Evolutionary conservation across 1,139 yeast species (phyloP), one percentile per base, ranked within the genome.

Genomic region (Blastobotrys indianensis): DNA sequence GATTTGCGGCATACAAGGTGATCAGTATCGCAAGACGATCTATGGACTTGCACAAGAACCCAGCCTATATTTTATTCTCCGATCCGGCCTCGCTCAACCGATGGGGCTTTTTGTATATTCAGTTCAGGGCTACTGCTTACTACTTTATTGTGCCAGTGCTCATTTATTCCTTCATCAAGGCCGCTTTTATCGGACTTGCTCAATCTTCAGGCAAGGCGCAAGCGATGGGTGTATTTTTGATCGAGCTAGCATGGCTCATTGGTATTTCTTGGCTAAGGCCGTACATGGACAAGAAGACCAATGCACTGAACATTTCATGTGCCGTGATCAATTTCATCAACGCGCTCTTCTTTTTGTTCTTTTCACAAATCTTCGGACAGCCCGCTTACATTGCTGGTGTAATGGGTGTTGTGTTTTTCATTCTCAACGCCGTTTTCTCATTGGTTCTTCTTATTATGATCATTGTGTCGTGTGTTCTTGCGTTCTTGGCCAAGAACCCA

Each of bases 231-330:
- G 75, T 90, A 8, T 85, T 90, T 60, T 77, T 73, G 12, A 72
- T 86, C 53, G 98, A 92, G 64, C 69, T 90, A 51, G 56, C 75
- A 16, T 87, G 82, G 65, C 77, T 85, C 54, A 74, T 75, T 30
- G 71, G 72, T 1, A 59, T 88, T 32, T 81, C 90, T 59, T 75
- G 78, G 74, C 70, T 76, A 51, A 79, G 92, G 65, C 98, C 98
- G 4, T 92, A 78, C 64, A 81, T 94, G 92, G 97, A 92, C 69
- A 88, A 84, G 67, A 77, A 94, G 67, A 90, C 97, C 23, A 92
- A 94, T 62, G 82, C 80, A 28, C 85, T 90, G 75, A 92, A 90
- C 67, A 90, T 92, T 58, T 77, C 85, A 42, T 87, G 92, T 58
- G 79, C 85, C 31, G 76, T 85, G 37, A 80, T 92, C 57, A 85